Conservation (phyloP, 2,329 filamentous ascomycete species). For the Scortechinia acanthostroma region DNA sequence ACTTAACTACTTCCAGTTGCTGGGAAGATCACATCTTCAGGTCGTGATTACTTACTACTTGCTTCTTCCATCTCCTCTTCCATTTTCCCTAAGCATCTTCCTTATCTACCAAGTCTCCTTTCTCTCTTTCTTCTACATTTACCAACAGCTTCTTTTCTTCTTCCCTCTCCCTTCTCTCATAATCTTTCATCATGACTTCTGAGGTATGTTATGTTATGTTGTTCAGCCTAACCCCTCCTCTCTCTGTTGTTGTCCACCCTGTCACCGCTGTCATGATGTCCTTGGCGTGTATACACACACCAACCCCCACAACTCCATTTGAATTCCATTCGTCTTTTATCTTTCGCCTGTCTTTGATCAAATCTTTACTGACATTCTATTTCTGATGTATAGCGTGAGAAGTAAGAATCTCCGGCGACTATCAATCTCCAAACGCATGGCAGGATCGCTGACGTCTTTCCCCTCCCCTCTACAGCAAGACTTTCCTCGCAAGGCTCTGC, state of each 20-base stretch:
- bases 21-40: no score
- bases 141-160: slow-evolving; percentile 6
- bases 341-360: background rate
- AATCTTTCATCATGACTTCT: slow-evolving; percentile 6
- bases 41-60: no score
- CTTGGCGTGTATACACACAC: background rate
- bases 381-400: background rate
- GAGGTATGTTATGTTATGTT: slow-evolving; percentile 2
- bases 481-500: slow-evolving; percentile 98
- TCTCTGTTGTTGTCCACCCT: background rate
- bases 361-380: background rate
- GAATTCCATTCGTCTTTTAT: background rate
- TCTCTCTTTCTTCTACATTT: slow-evolving; percentile 6
- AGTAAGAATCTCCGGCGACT: background rate
- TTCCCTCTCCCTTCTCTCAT: slow-evolving; percentile 7
- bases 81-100: no score
- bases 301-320: background rate
- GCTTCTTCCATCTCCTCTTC: no score
- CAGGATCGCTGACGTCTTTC: slow-evolving; percentile 9
- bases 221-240: background rate
- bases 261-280: background rate
- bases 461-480: slow-evolving; percentile 65
- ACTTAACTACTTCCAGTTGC: no score
- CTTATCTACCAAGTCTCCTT: background rate
- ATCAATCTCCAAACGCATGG: slow-evolving; percentile 20